These are phyloP conservation scores for Butyriboletus appendiculatus DNA, from an alignment of 1,284 basidiomycete species.

Conservation along the genomic window DNA sequence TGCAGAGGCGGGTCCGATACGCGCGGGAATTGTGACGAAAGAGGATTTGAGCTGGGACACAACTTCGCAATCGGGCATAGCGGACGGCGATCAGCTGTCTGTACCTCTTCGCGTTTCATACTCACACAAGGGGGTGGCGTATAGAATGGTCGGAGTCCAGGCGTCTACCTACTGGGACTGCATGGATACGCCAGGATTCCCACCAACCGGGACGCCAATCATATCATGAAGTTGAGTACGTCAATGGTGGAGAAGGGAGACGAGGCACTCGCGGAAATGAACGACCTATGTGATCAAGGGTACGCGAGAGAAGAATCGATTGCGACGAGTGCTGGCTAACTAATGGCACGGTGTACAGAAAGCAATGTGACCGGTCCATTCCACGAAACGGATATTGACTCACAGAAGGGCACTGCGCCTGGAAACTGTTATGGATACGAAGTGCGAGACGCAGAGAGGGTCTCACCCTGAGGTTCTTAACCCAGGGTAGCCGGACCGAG, in stretches of 20 bases:
- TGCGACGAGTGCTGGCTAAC: neutral
- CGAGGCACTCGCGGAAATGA: conserved; percentile 25
- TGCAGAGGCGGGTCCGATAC: conserved; percentile 10
- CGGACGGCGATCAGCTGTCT: conserved; percentile 32
- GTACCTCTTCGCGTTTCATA: conserved; percentile 14
- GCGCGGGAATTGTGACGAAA: conserved; percentile 8
- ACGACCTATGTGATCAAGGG: conserved; percentile 19
- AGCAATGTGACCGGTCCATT: neutral
- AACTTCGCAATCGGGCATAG: neutral
- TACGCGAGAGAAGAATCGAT: conserved; percentile 10
- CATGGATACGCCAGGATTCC: conserved; percentile 7
- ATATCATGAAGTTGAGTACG: conserved; percentile 15
- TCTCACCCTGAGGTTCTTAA: neutral
- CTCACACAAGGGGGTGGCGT: conserved; percentile 28
- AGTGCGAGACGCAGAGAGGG: neutral
- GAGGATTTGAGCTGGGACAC: neutral
- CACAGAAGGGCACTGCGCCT: neutral
- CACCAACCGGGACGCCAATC: conserved; percentile 1
- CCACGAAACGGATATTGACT: conserved; percentile 13
- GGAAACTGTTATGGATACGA: neutral
- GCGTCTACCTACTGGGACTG: conserved; percentile 1
- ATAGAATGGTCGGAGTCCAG: conserved; percentile 2
- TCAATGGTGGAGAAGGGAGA: conserved; percentile 17
- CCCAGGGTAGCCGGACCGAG: conserved; percentile 6
- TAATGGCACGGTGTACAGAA: neutral